Base-by-base conservation (phyloP, 2,329 filamentous ascomycete species). In the Lachnellula suecica region DNA sequence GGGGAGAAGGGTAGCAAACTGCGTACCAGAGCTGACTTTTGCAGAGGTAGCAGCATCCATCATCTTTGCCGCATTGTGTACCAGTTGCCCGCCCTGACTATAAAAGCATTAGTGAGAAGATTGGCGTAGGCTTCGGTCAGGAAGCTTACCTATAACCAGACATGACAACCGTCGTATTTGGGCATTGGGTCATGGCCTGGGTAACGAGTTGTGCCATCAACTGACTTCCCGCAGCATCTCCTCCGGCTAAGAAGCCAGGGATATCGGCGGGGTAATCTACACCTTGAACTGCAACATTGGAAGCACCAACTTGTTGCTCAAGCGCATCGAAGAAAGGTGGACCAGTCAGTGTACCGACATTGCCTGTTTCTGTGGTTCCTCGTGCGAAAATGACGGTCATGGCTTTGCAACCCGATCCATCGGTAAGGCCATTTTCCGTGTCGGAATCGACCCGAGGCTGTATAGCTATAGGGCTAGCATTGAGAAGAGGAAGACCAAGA, bases 201-300 rank as follows among this genome's bases (percentile, higher is more conserved):
- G 10, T 4, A 20, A 17, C 7, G n/a, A 41, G 20, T 10, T 20
- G 17, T 47, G 49, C 62, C 74, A 81, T 78, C 51, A 66, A 70
- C 35, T 62, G 60, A 47, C 72, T 74, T 5, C 77, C 78, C 3
- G 48, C 63, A 4, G 59, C 56, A 51, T 77, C 75, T 1, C 78
- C 78, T 8, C 75, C 74, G 11, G 66, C 67, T 4, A 78, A 63
- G 56, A 78, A 79, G 0, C 78, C 78, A 2, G 58, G 54, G 15
- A 73, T 53, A 44, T 68, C 65, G 4, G 79, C 80, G 1, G 73
- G 67, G 59, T 83, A 83, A 27, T 76, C 68, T 19, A 83, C 75
- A 40, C 79, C 80, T 65, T 83, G 80, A 10, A 81, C 72, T 2
- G 74, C 74, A 10, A 82, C 63, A 37, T 66, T 67, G 5, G 65